These are phyloP conservation scores for Heterobasidion annosum DNA, from an alignment of 1,284 basidiomycete genomes.

Conservation along the genomic window DNA sequence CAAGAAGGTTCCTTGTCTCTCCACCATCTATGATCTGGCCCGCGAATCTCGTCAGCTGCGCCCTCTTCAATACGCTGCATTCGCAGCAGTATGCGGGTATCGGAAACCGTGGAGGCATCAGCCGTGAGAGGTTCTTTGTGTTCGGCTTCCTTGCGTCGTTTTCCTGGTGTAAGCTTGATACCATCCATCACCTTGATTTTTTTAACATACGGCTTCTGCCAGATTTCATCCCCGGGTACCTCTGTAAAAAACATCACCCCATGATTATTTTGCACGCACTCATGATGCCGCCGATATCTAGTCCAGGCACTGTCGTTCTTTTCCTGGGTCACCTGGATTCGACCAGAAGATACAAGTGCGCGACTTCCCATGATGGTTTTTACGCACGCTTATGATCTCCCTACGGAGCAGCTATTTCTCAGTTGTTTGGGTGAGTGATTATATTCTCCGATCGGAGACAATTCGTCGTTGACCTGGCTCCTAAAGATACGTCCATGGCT, in stretches of 20 bases:
- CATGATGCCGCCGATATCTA: background rate
- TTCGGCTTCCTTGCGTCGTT: constrained; percentile 50
- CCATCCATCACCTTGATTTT: background rate
- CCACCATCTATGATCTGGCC: constrained; percentile 96
- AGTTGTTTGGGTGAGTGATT: constrained; percentile 32
- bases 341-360: constrained; percentile 51
- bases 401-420: constrained; percentile 9
- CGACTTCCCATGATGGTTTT: background rate
- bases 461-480: background rate
- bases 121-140: constrained; percentile 71
- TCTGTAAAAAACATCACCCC: constrained; percentile 34
- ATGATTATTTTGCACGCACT: background rate
- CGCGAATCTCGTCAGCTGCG: constrained; percentile 73
- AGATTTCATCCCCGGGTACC: constrained; percentile 63
- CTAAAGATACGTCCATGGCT: background rate
- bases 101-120: constrained; percentile 50
- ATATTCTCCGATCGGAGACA: background rate
- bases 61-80: constrained; percentile 75
- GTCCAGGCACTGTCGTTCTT: constrained; percentile 25
- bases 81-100: constrained; percentile 55
- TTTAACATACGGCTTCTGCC: background rate
- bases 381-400: background rate
- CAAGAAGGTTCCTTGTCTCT: constrained; percentile 60
- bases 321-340: constrained; percentile 56
- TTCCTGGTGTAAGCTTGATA: constrained; percentile 41